phyloP scores from a whole-genome alignment of 202 grass and related monocot species.

The Brachypodium distachyon region DNA sequence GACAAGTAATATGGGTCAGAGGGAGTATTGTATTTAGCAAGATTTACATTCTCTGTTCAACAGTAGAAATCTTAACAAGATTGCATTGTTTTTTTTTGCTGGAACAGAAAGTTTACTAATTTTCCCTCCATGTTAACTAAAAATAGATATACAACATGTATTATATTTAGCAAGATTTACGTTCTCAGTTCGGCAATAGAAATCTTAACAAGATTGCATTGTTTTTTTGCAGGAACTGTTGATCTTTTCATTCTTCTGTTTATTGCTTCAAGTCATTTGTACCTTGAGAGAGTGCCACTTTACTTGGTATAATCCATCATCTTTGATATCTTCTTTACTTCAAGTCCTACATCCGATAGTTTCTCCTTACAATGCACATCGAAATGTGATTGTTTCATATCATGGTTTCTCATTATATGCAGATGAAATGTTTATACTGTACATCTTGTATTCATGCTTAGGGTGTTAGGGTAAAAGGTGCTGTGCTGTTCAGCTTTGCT shows the following conservation, averaged over 20 bases:
- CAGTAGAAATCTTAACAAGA: background rate
- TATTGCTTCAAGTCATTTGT: background rate
- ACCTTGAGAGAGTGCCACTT: background rate
- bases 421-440: background rate
- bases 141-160: background rate
- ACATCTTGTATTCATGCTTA: background rate
- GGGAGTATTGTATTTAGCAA: background rate
- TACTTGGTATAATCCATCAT: slow-evolving; percentile 11
- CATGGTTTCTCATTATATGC: background rate
- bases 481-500: background rate
- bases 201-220: background rate
- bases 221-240: slow-evolving; percentile 7
- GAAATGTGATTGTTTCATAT: background rate
- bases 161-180: background rate
- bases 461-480: background rate
- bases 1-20: too few relatives aligned
- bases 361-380: background rate
- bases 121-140: background rate
- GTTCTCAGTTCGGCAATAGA: background rate
- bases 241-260: background rate
- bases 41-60: background rate
- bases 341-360: background rate
- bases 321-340: slow-evolving; percentile 5
- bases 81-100: background rate
- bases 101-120: background rate